phyloP scores from a whole-genome alignment of 306 rosid species.

The Cucurbita argyrosperma region DNA sequence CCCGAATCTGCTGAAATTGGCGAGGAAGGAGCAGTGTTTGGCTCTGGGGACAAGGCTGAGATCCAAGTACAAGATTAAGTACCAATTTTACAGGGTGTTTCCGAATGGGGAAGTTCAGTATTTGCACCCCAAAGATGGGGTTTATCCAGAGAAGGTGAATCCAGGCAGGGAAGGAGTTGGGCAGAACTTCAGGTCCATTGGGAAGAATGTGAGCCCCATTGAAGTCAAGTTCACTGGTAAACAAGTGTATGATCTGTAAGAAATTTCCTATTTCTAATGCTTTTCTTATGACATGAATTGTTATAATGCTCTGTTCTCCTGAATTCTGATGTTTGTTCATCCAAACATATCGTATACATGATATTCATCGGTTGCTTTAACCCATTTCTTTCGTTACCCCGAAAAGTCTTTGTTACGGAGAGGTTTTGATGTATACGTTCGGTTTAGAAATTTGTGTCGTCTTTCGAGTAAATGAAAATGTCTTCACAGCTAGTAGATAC shows the following conservation, averaged over 20 bases:
- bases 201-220: conserved; percentile 77
- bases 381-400: no score
- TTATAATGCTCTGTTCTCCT: not conserved
- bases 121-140: conserved; percentile 95
- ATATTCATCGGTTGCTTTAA: no score
- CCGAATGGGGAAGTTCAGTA: conserved; percentile 96
- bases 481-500: no score
- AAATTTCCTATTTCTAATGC: not conserved
- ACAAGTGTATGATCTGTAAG: conserved; percentile 57
- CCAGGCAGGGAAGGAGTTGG: conserved; percentile 90
- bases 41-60: conserved; percentile 89
- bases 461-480: no score
- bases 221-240: conserved; percentile 98
- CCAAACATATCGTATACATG: no score
- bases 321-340: not conserved
- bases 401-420: no score
- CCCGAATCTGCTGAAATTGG: conserved; percentile 71
- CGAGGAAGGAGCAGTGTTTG: conserved; percentile 92
- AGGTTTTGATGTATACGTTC: no score
- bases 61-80: conserved; percentile 93
- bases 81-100: conserved; percentile 94
- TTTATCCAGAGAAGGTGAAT: conserved; percentile 97
- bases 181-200: conserved; percentile 72
- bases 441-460: no score
- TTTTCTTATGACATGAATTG: not conserved